Evolutionary conservation across 148 eudicot species (phyloP).

Genomic region (Vaccinium corymbosum): DNA sequence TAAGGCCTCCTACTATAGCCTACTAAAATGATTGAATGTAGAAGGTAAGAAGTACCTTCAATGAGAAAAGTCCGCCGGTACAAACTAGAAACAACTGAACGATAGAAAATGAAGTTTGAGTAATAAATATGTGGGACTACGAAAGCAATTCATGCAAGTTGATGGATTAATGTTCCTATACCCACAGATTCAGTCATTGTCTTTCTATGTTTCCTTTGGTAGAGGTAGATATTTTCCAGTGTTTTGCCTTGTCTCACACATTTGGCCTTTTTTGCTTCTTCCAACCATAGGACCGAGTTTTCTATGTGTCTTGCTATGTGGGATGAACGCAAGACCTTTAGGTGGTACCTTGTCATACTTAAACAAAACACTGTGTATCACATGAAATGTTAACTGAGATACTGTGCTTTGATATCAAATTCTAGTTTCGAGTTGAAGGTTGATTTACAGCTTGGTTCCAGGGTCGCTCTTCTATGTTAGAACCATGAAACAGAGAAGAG

Average conservation of each 20-base stretch:
- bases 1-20: too few species aligned
- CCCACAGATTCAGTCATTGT: not conserved
- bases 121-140: too few species aligned
- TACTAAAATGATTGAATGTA: too few species aligned
- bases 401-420: not conserved
- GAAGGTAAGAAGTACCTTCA: too few species aligned
- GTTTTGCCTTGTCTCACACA: not conserved
- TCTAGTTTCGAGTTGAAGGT: not conserved
- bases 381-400: not conserved
- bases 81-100: too few species aligned
- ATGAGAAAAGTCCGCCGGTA: too few species aligned
- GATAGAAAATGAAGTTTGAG: not conserved
- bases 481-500: not conserved
- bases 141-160: not conserved
- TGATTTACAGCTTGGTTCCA: slow-evolving; percentile 4
- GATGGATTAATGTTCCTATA: not conserved
- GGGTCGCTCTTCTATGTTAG: not conserved
- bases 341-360: not conserved
- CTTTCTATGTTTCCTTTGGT: not conserved
- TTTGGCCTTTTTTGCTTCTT: slow-evolving; percentile 2
- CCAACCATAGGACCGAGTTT: not conserved
- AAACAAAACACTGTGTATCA: not conserved
- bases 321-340: not conserved
- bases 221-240: not conserved
- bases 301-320: not conserved